phyloP scores from a whole-genome alignment of 768 basidiomycete genomes.

The Dendrothele bispora region DNA sequence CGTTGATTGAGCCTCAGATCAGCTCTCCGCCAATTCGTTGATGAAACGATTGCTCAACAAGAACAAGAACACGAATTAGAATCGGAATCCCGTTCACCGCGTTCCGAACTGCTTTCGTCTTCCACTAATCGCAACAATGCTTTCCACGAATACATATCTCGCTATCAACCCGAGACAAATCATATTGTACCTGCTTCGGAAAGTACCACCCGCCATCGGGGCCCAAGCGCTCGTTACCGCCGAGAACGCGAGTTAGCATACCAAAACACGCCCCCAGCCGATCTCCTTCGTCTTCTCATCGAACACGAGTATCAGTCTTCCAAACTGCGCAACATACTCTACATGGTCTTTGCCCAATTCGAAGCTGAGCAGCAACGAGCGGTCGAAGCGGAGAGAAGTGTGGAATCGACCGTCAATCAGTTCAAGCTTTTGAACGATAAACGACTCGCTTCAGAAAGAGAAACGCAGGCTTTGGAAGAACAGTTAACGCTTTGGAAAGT shows the following conservation, averaged over 20 bases:
- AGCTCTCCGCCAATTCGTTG: conserved; percentile 1
- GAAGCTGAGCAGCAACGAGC: conserved; percentile 23
- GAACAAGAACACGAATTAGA: neutral
- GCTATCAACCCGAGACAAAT: too few relatives aligned
- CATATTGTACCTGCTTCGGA: neutral
- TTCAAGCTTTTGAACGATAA: conserved; percentile 1
- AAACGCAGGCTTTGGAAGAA: conserved; percentile 3
- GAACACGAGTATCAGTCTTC: conserved; percentile 39
- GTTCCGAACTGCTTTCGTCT: conserved; percentile 2
- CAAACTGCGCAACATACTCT: conserved; percentile 37
- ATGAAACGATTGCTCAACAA: conserved; percentile 5
- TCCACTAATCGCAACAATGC: neutral
- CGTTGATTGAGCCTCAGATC: neutral
- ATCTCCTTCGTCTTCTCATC: conserved; percentile 34
- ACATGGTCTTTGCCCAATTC: conserved; percentile 35
- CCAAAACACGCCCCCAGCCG: conserved; percentile 24
- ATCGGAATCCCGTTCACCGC: conserved; percentile 3
- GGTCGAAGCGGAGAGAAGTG: neutral
- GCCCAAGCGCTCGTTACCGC: conserved; percentile 30
- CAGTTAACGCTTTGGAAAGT: conserved; percentile 5
- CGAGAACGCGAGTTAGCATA: conserved; percentile 33
- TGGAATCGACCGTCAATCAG: neutral
- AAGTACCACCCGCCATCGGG: conserved; percentile 13
- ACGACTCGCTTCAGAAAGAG: neutral
- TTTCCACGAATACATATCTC: too few relatives aligned